A percentile compares a stretch with the other conserved stretches of the same genome.
Conservation (phyloP, 2,329 filamentous ascomycete genomes). For the Diaporthe sp. region DNA sequence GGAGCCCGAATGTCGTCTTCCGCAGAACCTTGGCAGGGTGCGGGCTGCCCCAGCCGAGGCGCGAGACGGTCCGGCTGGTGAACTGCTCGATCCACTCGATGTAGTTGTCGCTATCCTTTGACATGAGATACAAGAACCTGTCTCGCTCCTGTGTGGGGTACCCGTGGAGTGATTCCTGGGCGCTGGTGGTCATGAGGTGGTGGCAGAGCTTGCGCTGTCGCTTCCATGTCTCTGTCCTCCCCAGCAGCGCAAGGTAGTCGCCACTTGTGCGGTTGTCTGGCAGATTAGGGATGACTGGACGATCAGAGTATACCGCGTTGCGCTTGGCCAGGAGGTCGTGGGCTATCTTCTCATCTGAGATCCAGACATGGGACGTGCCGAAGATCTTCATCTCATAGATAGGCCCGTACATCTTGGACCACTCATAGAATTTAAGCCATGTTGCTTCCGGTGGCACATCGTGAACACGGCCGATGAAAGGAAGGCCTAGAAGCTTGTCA, state of each 20-base stretch:
- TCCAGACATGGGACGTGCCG: constrained; percentile 62
- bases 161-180: constrained; percentile 54
- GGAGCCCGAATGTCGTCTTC: constrained; percentile 60
- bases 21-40: constrained; percentile 57
- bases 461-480: constrained; percentile 60
- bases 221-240: constrained; percentile 61
- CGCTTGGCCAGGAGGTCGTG: constrained; percentile 59
- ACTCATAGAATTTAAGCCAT: constrained; percentile 65
- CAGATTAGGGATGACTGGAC: constrained; percentile 61
- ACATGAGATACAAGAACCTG: constrained; percentile 59
- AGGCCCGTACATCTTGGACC: constrained; percentile 61
- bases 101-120: constrained; percentile 57
- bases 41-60: constrained; percentile 61
- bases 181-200: constrained; percentile 57
- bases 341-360: constrained; percentile 61
- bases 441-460: constrained; percentile 58
- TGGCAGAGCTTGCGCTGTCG: constrained; percentile 62
- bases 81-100: constrained; percentile 63
- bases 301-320: constrained; percentile 61
- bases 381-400: constrained; percentile 64
- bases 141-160: constrained; percentile 62
- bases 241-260: constrained; percentile 61
- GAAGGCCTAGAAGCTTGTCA: constrained; percentile 52
- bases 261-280: constrained; percentile 63
- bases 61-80: constrained; percentile 60